A percentile compares a stretch with the other conserved stretches of the same genome.
Evolutionary conservation across 2,329 filamentous ascomycete genomes (phyloP).

Genomic region (Colletotrichum sp.): DNA sequence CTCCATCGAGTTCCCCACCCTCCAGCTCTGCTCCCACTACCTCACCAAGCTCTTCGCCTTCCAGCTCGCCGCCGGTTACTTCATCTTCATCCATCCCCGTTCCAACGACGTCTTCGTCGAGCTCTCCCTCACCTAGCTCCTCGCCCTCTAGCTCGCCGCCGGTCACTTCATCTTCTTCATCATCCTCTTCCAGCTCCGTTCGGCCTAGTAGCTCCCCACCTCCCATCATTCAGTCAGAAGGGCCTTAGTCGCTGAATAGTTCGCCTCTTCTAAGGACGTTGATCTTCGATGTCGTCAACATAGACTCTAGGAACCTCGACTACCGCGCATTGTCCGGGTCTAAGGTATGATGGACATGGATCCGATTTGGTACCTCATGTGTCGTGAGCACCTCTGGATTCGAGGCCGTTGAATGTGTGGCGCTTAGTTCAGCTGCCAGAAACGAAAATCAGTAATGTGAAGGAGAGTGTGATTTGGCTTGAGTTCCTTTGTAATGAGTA

Average conservation of each 20-base stretch:
- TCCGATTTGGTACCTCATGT: not conserved
- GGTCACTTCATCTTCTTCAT: not conserved
- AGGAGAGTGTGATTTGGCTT: not conserved
- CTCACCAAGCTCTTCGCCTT: not conserved
- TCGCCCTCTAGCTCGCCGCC: not conserved
- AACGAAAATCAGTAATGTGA: not conserved
- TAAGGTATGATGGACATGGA: not conserved
- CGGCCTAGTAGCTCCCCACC: not conserved
- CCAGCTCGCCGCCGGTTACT: not conserved
- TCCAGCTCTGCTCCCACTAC: not conserved
- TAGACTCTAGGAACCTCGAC: not conserved
- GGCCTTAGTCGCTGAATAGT: not conserved
- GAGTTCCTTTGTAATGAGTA: not conserved
- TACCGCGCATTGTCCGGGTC: not conserved
- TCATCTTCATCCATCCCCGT: not conserved
- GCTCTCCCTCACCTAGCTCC: not conserved
- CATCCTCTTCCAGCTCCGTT: not conserved
- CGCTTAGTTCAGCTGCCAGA: not conserved
- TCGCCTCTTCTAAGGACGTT: not conserved
- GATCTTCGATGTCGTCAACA: not conserved
- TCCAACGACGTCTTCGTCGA: not conserved
- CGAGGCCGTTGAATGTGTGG: not conserved
- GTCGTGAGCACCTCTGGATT: not conserved
- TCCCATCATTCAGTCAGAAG: not conserved
- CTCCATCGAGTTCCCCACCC: not conserved